Evolutionary conservation across 345 rosid genomes (phyloP).

Genomic region (Euphorbia pulcherrima): DNA sequence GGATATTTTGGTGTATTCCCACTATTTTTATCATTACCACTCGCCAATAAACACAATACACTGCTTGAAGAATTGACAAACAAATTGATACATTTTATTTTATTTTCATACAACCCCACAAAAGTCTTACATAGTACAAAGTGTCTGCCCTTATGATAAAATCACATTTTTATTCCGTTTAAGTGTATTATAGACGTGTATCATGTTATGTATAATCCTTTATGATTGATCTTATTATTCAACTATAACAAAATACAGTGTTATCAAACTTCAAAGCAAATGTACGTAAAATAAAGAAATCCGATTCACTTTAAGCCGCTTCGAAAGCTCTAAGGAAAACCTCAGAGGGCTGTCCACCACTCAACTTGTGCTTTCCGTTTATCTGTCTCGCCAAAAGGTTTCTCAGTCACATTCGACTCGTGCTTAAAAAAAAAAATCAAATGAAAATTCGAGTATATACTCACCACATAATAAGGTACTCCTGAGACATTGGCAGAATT

Average conservation of each 20-base stretch:
- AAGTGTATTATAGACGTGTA: too few relatives aligned
- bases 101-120: too few relatives aligned
- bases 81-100: too few relatives aligned
- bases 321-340: slow-evolving; percentile 61
- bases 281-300: not conserved
- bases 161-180: too few relatives aligned
- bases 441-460: slow-evolving; percentile 7
- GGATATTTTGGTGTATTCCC: too few relatives aligned
- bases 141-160: not conserved
- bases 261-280: too few relatives aligned
- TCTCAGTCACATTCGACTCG: not conserved
- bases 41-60: too few relatives aligned
- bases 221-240: not conserved
- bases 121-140: too few relatives aligned
- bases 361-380: slow-evolving; percentile 64
- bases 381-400: slow-evolving; percentile 46
- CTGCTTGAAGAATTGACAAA: too few relatives aligned
- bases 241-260: not conserved
- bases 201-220: not conserved
- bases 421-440: not conserved
- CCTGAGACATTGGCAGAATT: slow-evolving; percentile 57
- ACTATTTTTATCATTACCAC: too few relatives aligned
- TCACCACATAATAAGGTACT: slow-evolving; percentile 76
- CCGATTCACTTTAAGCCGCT: slow-evolving; percentile 36
- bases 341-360: slow-evolving; percentile 81